Percentiles rank a stretch among this genome's conserved stretches.
These are phyloP conservation scores for Lactifluus pinguis DNA, from an alignment of 768 basidiomycete genomes.

Conservation along the genomic window DNA sequence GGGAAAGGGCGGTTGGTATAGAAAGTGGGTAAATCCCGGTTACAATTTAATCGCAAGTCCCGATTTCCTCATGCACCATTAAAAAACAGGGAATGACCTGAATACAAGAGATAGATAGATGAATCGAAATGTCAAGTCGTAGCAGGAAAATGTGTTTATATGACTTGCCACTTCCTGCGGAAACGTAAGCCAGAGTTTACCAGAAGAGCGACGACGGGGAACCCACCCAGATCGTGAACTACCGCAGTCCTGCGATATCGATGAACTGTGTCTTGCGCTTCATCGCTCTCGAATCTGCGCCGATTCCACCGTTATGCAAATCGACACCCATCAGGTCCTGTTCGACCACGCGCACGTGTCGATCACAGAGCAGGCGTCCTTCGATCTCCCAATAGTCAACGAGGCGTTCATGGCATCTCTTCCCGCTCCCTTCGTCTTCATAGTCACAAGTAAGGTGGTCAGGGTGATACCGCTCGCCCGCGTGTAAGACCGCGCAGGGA, in stretches of 20 bases:
- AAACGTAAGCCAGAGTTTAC: background rate
- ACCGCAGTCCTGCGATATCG: conserved; percentile 39
- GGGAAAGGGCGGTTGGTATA: background rate
- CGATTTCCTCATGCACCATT: background rate
- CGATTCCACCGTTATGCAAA: conserved; percentile 15
- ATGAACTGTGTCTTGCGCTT: conserved; percentile 79
- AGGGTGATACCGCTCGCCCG: conserved; percentile 77
- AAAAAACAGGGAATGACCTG: background rate
- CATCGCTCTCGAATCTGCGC: conserved; percentile 42
- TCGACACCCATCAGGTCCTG: conserved; percentile 19
- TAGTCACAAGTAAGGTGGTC: conserved; percentile 81
- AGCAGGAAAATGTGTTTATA: too few species aligned
- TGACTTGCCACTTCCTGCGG: too few species aligned
- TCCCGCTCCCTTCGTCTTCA: conserved; percentile 28
- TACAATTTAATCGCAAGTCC: background rate
- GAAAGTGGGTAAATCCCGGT: background rate
- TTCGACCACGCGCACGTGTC: conserved; percentile 44
- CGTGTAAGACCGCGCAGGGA: conserved; percentile 80
- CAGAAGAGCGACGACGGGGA: too few species aligned
- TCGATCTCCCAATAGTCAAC: conserved; percentile 90
- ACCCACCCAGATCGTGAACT: background rate
- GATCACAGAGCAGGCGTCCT: conserved; percentile 78
- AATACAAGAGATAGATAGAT: background rate
- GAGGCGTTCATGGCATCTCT: conserved; percentile 42
- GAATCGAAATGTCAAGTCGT: background rate